Percentiles rank a stretch among this genome's conserved stretches.
These are phyloP conservation scores for Sugiyamaella floridensis DNA, from an alignment of 805 yeast species.

Conservation along the genomic window DNA sequence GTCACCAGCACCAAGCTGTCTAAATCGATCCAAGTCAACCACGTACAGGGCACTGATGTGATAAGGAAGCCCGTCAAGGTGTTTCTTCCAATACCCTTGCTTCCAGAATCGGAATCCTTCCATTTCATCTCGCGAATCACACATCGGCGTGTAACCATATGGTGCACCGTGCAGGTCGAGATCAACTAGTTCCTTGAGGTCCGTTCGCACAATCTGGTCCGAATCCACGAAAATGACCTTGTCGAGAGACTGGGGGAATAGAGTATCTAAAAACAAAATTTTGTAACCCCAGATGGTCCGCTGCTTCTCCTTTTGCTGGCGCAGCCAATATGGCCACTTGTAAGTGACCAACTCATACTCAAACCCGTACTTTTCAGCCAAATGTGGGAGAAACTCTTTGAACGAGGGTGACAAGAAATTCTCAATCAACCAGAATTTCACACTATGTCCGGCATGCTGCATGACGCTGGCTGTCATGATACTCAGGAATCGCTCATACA, in stretches of 20 bases:
- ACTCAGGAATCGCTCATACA: slow-evolving; percentile 64
- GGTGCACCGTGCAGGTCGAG: slow-evolving; percentile 73
- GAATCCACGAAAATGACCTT: slow-evolving; percentile 82
- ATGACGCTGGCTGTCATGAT: slow-evolving; percentile 79
- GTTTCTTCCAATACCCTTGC: slow-evolving; percentile 78
- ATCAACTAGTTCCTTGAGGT: slow-evolving; percentile 59
- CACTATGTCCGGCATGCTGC: slow-evolving; percentile 53
- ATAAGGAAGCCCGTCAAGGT: slow-evolving; percentile 50
- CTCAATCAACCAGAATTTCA: slow-evolving; percentile 83
- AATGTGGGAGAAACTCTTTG: slow-evolving; percentile 48
- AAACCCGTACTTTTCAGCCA: slow-evolving; percentile 55
- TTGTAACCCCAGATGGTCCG: slow-evolving; percentile 86
- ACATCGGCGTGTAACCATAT: slow-evolving; percentile 83
- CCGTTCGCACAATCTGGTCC: slow-evolving; percentile 73
- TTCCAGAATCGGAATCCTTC: slow-evolving; percentile 91
- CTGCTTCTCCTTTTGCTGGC: slow-evolving; percentile 69
- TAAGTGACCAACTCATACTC: slow-evolving; percentile 73
- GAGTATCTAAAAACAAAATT: slow-evolving; percentile 74
- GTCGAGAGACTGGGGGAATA: slow-evolving; percentile 72
- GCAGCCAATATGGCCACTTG: slow-evolving; percentile 90
- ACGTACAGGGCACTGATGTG: slow-evolving; percentile 83
- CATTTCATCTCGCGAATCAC: slow-evolving; percentile 70
- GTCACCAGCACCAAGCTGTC: slow-evolving; percentile 71
- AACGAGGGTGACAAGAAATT: slow-evolving; percentile 71
- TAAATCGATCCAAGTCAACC: slow-evolving; percentile 63